phyloP scores from a whole-genome alignment of 441 rosid species.

The Gossypium lobatum region DNA sequence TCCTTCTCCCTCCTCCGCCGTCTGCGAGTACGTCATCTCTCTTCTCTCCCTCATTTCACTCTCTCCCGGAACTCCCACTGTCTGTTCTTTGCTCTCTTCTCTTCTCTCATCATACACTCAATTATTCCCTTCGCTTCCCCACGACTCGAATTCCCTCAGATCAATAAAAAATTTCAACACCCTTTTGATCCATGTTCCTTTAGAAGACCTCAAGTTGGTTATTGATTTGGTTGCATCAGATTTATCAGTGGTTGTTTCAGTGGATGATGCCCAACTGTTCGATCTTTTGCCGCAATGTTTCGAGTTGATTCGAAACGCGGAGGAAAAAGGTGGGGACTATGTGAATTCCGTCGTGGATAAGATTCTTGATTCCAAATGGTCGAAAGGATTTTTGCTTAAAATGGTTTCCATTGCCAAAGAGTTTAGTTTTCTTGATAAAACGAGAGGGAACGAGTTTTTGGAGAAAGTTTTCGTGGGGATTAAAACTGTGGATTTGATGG shows the following conservation, averaged over 20 bases:
- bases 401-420: conserved; percentile 60
- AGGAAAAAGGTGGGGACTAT: conserved; percentile 33
- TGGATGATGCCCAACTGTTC: conserved; percentile 68
- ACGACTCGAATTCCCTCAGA: conserved; percentile 55
- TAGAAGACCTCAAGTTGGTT: conserved; percentile 30
- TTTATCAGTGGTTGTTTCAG: conserved; percentile 22
- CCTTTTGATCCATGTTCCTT: conserved; percentile 31
- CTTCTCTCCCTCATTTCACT: conserved; percentile 54
- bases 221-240: conserved; percentile 32
- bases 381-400: conserved; percentile 46
- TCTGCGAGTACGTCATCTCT: conserved; percentile 48
- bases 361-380: conserved; percentile 49
- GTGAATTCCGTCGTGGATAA: conserved; percentile 35
- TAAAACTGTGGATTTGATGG: conserved; percentile 55
- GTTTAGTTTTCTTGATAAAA: conserved; percentile 42
- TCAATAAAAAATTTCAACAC: conserved; percentile 45
- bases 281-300: conserved; percentile 64
- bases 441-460: conserved; percentile 48
- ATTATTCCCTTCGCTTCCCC: conserved; percentile 49
- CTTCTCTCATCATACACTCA: conserved; percentile 50
- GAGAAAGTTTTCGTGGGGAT: conserved; percentile 66
- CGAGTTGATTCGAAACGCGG: conserved; percentile 30
- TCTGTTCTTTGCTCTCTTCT: conserved; percentile 51
- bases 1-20: conserved; percentile 43
- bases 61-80: conserved; percentile 35